Evolutionary conservation across 345 rosid species (phyloP).

Genomic region (Brassica nigra): DNA sequence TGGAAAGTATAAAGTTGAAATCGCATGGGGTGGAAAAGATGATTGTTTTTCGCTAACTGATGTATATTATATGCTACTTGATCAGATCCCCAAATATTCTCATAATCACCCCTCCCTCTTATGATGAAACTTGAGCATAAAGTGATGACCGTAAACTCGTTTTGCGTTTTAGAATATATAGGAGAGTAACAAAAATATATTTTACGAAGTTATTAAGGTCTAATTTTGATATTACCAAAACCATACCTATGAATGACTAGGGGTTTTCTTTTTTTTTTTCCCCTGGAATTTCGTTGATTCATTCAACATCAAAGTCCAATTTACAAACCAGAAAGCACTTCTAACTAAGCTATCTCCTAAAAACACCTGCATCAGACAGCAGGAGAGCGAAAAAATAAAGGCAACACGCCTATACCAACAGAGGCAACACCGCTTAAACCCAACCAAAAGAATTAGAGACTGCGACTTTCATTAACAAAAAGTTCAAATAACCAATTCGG

Average conservation of each 20-base stretch:
- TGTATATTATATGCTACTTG: constrained; percentile 23
- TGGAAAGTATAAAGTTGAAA: constrained; percentile 37
- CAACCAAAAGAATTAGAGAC: too few relatives aligned
- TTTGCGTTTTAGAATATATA: constrained; percentile 37
- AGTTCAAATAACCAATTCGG: too few relatives aligned
- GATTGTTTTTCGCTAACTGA: constrained; percentile 28
- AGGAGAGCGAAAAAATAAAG: too few relatives aligned
- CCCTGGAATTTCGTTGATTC: too few relatives aligned
- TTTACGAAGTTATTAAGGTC: not conserved
- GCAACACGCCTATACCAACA: too few relatives aligned
- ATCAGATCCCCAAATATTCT: constrained; percentile 39
- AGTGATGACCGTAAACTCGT: constrained; percentile 16
- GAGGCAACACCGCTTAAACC: too few relatives aligned
- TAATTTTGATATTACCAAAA: constrained; percentile 12
- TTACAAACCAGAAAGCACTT: too few relatives aligned
- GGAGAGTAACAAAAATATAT: not conserved
- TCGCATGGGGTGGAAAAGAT: constrained; percentile 39
- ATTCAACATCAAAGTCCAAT: too few relatives aligned
- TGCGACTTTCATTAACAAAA: too few relatives aligned
- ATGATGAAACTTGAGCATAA: constrained; percentile 39
- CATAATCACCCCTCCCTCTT: constrained; percentile 27
- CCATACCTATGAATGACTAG: not conserved
- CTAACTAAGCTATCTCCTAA: too few relatives aligned
- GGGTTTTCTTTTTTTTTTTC: not conserved
- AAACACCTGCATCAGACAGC: too few relatives aligned